Evolutionary conservation across 192 early-diverging fungal species (phyloP).

Genomic region (Umbelopsis vinacea): DNA sequence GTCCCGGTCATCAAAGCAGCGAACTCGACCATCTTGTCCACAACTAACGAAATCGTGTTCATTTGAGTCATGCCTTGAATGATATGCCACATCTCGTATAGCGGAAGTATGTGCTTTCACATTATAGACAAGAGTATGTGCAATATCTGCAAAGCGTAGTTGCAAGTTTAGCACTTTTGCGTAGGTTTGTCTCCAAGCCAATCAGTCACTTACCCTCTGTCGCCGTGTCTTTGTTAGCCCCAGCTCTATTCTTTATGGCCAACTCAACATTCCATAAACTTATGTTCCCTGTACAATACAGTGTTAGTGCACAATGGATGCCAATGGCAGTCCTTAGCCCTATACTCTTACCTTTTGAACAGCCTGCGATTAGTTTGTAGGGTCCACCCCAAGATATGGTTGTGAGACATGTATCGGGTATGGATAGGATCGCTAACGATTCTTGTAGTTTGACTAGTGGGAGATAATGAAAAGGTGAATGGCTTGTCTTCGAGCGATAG

Average conservation of each 20-base stretch:
- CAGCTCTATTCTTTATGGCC: not conserved
- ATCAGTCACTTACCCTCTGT: not conserved
- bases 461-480: too few relatives aligned
- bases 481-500: too few relatives aligned
- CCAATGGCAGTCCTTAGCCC: not conserved
- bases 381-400: conserved; percentile 26
- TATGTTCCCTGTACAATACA: not conserved
- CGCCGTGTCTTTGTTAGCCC: not conserved
- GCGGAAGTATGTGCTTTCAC: conserved; percentile 2
- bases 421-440: conserved; percentile 8
- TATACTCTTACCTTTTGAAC: not conserved
- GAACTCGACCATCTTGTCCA: conserved; percentile 19
- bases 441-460: conserved; percentile 24
- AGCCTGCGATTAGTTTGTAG: conserved; percentile 21
- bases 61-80: conserved; percentile 10
- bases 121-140: not conserved
- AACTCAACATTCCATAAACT: conserved; percentile 23
- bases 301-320: too few relatives aligned
- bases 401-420: not conserved
- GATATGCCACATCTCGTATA: conserved; percentile 1
- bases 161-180: too few relatives aligned
- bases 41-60: not conserved
- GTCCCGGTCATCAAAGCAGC: conserved; percentile 20
- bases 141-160: conserved; percentile 1
- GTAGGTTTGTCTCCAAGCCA: too few relatives aligned